phyloP scores from a whole-genome alignment of 2,329 filamentous ascomycete species.

The Rutstroemia sp. region DNA sequence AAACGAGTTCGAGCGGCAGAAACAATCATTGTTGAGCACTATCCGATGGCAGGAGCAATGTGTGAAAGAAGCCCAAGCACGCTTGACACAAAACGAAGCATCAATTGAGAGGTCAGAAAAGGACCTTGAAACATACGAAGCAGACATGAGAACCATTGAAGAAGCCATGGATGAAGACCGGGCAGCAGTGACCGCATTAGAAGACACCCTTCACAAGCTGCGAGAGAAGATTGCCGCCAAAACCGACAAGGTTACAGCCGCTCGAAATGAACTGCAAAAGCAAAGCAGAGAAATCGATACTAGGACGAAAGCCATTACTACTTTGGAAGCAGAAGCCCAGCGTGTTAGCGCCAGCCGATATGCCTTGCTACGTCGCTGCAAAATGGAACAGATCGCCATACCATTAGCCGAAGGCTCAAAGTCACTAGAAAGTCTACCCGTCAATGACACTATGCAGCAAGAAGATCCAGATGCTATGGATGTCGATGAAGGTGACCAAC shows the following conservation, averaged over 20 bases:
- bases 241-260: constrained; percentile 68
- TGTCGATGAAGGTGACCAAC: constrained; percentile 65
- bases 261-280: constrained; percentile 73
- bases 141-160: constrained; percentile 68
- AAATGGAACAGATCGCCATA: constrained; percentile 85
- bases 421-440: constrained; percentile 72
- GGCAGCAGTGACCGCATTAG: constrained; percentile 69
- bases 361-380: constrained; percentile 76
- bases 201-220: constrained; percentile 62
- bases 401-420: constrained; percentile 67
- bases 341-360: constrained; percentile 80
- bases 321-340: constrained; percentile 78
- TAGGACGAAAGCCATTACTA: constrained; percentile 65
- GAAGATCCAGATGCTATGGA: constrained; percentile 88
- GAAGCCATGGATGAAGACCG: constrained; percentile 64
- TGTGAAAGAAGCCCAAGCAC: constrained; percentile 52
- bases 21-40: constrained; percentile 60
- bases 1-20: constrained; percentile 78
- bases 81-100: constrained; percentile 62
- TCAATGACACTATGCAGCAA: constrained; percentile 72
- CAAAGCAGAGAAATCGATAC: constrained; percentile 77
- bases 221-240: constrained; percentile 62
- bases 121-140: constrained; percentile 62
- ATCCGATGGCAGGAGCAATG: constrained; percentile 50
- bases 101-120: constrained; percentile 58